Percentiles rank a stretch among this genome's conserved stretches.
Evolutionary conservation across 352 stramenopile genomes (phyloP).

Genomic region (Phytopythium aichiense): DNA sequence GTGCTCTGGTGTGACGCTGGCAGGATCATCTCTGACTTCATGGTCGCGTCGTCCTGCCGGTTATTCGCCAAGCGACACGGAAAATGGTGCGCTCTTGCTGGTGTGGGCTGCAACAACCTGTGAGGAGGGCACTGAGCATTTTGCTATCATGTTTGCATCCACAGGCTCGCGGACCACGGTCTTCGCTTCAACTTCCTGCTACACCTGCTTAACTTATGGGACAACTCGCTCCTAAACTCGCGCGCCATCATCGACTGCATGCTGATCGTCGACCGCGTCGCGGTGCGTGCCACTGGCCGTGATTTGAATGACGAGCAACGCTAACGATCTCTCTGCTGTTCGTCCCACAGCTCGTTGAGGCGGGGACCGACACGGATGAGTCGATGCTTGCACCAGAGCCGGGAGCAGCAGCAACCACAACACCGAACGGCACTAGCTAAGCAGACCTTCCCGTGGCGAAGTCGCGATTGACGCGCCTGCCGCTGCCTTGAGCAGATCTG

Average conservation of each 20-base stretch:
- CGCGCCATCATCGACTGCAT: slow-evolving; percentile 86
- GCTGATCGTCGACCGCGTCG: slow-evolving; percentile 74
- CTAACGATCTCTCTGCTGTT: neutral
- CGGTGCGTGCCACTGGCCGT: slow-evolving; percentile 19
- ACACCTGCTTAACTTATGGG: slow-evolving; percentile 89
- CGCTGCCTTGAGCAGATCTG: neutral
- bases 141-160: neutral
- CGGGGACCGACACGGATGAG: neutral
- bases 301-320: neutral
- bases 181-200: slow-evolving; percentile 86
- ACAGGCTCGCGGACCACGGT: slow-evolving; percentile 64
- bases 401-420: slow-evolving; percentile 1
- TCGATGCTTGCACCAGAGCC: neutral
- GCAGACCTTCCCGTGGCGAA: neutral
- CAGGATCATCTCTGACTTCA: slow-evolving; percentile 83
- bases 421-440: slow-evolving; percentile 10
- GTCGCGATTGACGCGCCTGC: neutral
- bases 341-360: neutral
- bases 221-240: slow-evolving; percentile 85
- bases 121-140: neutral
- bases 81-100: slow-evolving; percentile 49
- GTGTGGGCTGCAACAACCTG: neutral
- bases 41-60: slow-evolving; percentile 82
- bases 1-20: neutral
- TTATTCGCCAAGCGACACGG: slow-evolving; percentile 80